Percentiles rank a stretch among this genome's conserved stretches.
Evolutionary conservation across 129 eudicot species (phyloP).

Genomic region (Oenanthe sinensis): DNA sequence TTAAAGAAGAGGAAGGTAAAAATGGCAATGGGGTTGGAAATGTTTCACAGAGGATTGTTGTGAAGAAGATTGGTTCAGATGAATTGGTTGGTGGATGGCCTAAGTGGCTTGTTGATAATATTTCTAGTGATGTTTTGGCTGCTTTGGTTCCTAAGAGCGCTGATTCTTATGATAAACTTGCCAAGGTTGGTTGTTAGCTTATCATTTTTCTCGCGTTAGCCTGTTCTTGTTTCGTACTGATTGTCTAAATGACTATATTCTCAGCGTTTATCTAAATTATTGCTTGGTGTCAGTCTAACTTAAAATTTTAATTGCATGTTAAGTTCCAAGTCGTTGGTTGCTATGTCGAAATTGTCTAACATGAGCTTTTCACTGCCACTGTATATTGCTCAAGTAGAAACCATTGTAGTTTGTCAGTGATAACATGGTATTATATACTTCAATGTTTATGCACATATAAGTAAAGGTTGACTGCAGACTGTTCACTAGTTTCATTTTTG

Average conservation of each 20-base stretch:
- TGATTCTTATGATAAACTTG: slow-evolving; percentile 76
- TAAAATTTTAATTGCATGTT: not conserved
- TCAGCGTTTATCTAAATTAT: not conserved
- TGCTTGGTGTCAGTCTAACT: too few species aligned
- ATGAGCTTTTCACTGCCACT: not conserved
- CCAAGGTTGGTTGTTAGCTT: slow-evolving; percentile 43
- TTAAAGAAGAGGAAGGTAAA: slow-evolving; percentile 22
- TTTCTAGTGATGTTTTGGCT: slow-evolving; percentile 43
- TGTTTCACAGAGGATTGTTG: slow-evolving; percentile 31
- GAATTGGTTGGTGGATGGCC: slow-evolving; percentile 74
- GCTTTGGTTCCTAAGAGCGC: slow-evolving; percentile 58
- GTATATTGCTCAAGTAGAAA: not conserved
- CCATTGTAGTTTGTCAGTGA: not conserved
- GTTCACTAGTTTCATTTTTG: too few species aligned
- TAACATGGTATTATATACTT: not conserved
- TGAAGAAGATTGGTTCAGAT: slow-evolving; percentile 42
- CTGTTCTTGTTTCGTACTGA: not conserved
- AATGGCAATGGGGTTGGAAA: slow-evolving; percentile 21
- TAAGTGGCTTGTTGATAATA: slow-evolving; percentile 64
- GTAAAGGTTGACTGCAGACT: not conserved
- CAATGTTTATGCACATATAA: not conserved
- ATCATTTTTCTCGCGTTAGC: not conserved
- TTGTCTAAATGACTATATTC: not conserved
- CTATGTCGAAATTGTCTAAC: not conserved
- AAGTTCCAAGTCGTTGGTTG: not conserved